Evolutionary conservation across 768 basidiomycete species (phyloP), one percentile per base, ranked within the genome.

Genomic region (Boletellus emodensis): DNA sequence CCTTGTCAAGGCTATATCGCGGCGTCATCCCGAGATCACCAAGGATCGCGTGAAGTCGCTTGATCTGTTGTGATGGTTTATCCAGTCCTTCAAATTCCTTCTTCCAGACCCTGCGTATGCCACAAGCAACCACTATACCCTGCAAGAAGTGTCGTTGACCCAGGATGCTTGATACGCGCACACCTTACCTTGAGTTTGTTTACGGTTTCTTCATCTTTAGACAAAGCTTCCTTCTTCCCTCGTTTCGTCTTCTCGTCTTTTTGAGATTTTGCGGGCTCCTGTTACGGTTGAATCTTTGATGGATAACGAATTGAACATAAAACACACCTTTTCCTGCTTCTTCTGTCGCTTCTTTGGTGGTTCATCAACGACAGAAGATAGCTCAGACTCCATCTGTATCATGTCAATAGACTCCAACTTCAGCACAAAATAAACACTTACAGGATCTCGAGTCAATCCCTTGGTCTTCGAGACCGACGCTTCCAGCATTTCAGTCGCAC

Each of bases 11-110:
- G 53, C 82, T 92, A 61, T 84, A 72, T 20, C 85, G 78, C 1
- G 88, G 87, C 0, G 73, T 79, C 90, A 94, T 94, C 1, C 91
- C 91, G 28, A 93, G 74, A 4, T 84, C 85, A 22, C 72, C 61
- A 8, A 93, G 73, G 12, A 87, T 83, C 50, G 77, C 72, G 49
- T 79, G 82, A 32, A 92, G 73, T 36, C 78, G 81, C 44, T 70
- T 70, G 30, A 90, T 84, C 59, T 91, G 87, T 42, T 82, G 77
- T 2, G 73, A 74, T 0, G 83, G 74, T 9, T 70, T 73, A 38
- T 80, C 76, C 35, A 81, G 61, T 48, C 74, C 83, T 57, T 81
- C 69, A 57, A 91, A 85, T 49, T 89, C 78, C 61, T 81, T 88
- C 9, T 78, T 75, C 90, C 90, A 93, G 6, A 79, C 71, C 65